Base-by-base conservation (phyloP, 805 yeast species). In the Starmerella davenportii region DNA sequence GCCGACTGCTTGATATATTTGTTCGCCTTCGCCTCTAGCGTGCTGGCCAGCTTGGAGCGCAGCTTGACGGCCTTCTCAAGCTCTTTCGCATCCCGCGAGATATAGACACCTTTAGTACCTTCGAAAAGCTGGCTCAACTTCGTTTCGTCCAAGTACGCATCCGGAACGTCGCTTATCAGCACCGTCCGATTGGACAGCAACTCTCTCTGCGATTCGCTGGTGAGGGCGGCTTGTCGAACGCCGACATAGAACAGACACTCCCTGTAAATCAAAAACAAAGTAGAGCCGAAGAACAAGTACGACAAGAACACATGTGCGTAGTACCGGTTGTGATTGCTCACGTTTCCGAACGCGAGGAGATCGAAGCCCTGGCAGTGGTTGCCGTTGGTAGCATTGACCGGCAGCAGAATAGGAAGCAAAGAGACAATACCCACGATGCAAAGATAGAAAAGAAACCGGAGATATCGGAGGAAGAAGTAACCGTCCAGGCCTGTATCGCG, bases 401-500 rank as follows among this genome's bases (percentile, higher is more conserved):
- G 90, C n/a, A 90, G 64, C 39, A 87, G 61, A 36, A 87, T 67
- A 5, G 78, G 74, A 65, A 70, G 72, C 5, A 73, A 61, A 21
- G 73, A 49, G 3, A 68, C 23, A 39, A 72, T 56, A 4, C 80
- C 79, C 33, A 72, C 60, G 1, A 73, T 64, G 41, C 74, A 70
- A 30, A 73, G 53, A 4, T 62, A 43, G 11, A 70, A 61, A 45
- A 81, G 61, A 28, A 78, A 51, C 36, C 70, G 65, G 21, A 90
- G 57, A 53, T 79, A 90, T 47, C 98, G 66, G 44, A 84, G 60
- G 56, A 85, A 87, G 53, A 90, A 76, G 61, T 80, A 87, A 4
- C 95, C 95, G 55, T 87, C 96, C n/a, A 87, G 55, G 15, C 95
- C 96, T 17, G 90, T 77, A 51, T 87, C 92, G 47, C 76, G 74